These are phyloP conservation scores for Mayamaea pseudoterrestris DNA, from an alignment of 108 stramenopile species.

Conservation along the genomic window DNA sequence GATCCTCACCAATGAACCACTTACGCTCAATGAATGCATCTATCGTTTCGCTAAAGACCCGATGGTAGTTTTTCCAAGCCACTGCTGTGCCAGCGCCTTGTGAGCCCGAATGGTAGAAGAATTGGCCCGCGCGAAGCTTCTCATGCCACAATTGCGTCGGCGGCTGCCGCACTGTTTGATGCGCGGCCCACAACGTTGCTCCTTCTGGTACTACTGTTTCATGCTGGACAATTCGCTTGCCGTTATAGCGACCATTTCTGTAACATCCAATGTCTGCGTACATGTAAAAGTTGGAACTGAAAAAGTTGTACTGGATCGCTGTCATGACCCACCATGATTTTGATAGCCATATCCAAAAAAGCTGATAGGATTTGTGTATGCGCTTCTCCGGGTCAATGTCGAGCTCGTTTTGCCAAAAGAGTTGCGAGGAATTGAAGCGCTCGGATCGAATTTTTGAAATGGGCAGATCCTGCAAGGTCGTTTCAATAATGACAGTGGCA, in stretches of 20 bases:
- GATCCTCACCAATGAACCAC: constrained; percentile 52
- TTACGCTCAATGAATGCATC: constrained; percentile 29
- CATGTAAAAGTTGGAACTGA: constrained; percentile 8
- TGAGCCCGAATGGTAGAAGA: constrained; percentile 46
- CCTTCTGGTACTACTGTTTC: too few species aligned
- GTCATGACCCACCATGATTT: constrained; percentile 38
- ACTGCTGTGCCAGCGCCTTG: constrained; percentile 25
- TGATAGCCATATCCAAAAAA: constrained; percentile 69
- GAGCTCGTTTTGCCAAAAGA: constrained; percentile 54
- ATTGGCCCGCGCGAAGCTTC: constrained; percentile 22
- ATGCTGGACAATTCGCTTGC: too few species aligned
- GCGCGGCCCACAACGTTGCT: constrained; percentile 49
- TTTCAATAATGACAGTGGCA: constrained; percentile 31
- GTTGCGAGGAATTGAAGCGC: too few species aligned
- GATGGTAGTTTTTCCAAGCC: constrained; percentile 31
- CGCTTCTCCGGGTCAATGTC: constrained; percentile 40
- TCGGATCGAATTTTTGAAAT: constrained; percentile 16
- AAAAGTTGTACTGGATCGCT: constrained; percentile 38
- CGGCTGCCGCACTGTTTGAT: constrained; percentile 31
- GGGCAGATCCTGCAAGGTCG: constrained; percentile 33
- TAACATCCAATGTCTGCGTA: constrained; percentile 57
- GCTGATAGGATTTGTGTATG: constrained; percentile 32
- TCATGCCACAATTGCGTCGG: constrained; percentile 19
- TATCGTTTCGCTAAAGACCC: constrained; percentile 27
- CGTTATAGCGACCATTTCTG: constrained; percentile 22